Evolutionary conservation across 768 basidiomycete genomes (phyloP).

Genomic region (Lactifluus volemus): DNA sequence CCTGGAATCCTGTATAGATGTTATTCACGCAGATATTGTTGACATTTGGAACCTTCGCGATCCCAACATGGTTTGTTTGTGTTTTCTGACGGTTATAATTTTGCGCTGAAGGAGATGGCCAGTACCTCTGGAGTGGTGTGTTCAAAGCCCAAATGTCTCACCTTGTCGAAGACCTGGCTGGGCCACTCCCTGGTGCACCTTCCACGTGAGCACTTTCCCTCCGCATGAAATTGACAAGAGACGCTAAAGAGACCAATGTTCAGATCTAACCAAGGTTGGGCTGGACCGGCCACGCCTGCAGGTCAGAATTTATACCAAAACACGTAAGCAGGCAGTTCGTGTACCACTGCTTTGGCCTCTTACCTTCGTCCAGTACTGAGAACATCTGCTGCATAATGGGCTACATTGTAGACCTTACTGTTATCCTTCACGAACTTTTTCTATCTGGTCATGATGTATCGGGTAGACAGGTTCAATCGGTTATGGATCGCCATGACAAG

Average conservation of each 20-base stretch:
- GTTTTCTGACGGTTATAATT: not conserved
- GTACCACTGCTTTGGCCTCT: not conserved
- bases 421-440: not conserved
- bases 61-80: not conserved
- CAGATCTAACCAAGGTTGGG: not conserved
- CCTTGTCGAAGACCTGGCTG: not conserved
- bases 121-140: not conserved
- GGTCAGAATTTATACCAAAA: not conserved
- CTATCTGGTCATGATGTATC: not conserved
- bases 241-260: not conserved
- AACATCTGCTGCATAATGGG: not conserved
- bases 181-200: not conserved
- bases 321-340: not conserved
- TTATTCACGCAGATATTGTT: not conserved
- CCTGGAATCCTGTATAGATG: constrained; percentile 56
- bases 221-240: not conserved
- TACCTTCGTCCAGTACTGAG: not conserved
- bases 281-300: not conserved
- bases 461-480: not conserved
- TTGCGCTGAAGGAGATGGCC: not conserved
- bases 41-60: not conserved
- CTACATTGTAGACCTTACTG: not conserved
- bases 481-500: not conserved
- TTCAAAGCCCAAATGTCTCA: not conserved
- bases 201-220: constrained; percentile 23